Base-by-base conservation (phyloP, 768 basidiomycete species). In the Suillus plorans region DNA sequence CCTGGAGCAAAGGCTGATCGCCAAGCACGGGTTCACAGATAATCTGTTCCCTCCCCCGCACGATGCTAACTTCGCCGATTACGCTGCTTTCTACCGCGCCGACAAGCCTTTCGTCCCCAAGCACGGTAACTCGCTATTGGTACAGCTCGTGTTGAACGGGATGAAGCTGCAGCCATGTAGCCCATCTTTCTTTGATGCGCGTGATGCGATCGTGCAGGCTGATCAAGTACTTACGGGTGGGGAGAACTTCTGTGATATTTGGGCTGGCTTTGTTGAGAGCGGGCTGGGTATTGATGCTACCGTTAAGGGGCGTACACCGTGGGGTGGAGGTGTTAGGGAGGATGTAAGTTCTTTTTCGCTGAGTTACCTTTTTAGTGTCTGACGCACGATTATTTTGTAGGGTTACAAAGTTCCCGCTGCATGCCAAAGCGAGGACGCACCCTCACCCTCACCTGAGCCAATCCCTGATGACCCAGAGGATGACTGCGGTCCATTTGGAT, bases 151-250 rank as follows among this genome's bases (percentile, higher is more conserved):
- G 50, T 62, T 99, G 36, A 89, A 90, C 73, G 95, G 84, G 12
- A 97, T 99, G 95, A 98, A 98, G 84, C 80, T 97, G 52, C 96
- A 98, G 74, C 87, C 89, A 4, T 99, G 97, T 80, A 84, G 90
- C 34, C 97, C 97, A 22, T 84, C 82, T 55, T 96, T 97, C 89
- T 92, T 95, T 71, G 89, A 95, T 63, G 91, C 95, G 20, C 88
- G 95, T 65, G 89, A 90, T 74, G 92, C 94, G 18, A 95, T 97
- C 75, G 86, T 97, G 68, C 89, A 94, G 69, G 95, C 97, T 25
- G 97, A 98, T 75, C 81, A 93, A 74, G 78, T 92, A 52, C 84
- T 97, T 65, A 98, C 97, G 4, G 92, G 89, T 16, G 97, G 97
- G 4, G 93, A 95, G 85, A 99, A 99, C 82, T 80, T 83, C 69